Percentiles rank a stretch among this genome's conserved stretches.
phyloP scores from a whole-genome alignment of 2,329 filamentous ascomycete genomes.

The Cladosporium sp. region DNA sequence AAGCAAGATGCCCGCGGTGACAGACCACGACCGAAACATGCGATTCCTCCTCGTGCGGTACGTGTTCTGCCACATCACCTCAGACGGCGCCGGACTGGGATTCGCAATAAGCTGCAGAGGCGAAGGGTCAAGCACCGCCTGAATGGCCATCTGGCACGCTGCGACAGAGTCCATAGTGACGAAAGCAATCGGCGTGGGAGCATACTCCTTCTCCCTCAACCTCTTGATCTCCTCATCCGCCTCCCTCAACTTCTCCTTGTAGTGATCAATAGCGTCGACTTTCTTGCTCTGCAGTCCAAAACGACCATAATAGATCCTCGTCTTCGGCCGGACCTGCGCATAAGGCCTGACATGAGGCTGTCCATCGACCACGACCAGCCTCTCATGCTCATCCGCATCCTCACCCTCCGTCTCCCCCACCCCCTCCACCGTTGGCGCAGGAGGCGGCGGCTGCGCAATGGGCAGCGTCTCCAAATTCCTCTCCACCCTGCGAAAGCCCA shows the following conservation, averaged over 20 bases:
- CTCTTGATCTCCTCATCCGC: constrained; percentile 70
- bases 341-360: constrained; percentile 42
- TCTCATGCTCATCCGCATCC: constrained; percentile 35
- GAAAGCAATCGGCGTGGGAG: constrained; percentile 80
- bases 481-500: constrained; percentile 55
- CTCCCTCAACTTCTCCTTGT: constrained; percentile 75
- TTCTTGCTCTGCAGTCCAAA: constrained; percentile 66
- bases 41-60: constrained; percentile 73
- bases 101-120: constrained; percentile 83
- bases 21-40: constrained; percentile 73
- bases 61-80: constrained; percentile 94
- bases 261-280: constrained; percentile 92
- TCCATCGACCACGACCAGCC: constrained; percentile 50
- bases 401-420: constrained; percentile 16
- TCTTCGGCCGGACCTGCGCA: constrained; percentile 56
- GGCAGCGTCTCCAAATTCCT: constrained; percentile 47
- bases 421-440: constrained; percentile 27
- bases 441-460: constrained; percentile 44
- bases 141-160: constrained; percentile 89
- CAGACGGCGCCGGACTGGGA: constrained; percentile 79
- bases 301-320: constrained; percentile 73
- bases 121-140: constrained; percentile 86
- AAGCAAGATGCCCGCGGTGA: constrained; percentile 77
- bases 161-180: constrained; percentile 97
- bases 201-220: constrained; percentile 71